Conservation (phyloP, 306 rosid species). For the Acacia crassicarpa region DNA sequence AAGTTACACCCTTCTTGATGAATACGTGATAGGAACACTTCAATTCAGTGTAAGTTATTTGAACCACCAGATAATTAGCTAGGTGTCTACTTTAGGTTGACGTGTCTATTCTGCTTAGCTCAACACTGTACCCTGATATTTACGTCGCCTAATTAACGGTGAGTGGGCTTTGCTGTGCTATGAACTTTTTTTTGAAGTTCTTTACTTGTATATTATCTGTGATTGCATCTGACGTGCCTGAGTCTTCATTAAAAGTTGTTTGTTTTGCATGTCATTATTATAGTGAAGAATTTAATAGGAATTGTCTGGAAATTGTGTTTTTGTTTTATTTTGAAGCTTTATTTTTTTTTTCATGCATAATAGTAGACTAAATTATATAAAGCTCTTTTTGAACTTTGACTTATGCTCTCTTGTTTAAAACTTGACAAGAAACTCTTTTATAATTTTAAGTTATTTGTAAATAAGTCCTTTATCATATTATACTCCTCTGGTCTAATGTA, state of each 20-base stretch:
- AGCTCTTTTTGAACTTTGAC: too few species aligned
- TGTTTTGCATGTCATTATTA: neutral
- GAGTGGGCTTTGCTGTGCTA: slow-evolving; percentile 23
- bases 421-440: too few species aligned
- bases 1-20: slow-evolving; percentile 28
- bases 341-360: neutral
- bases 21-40: slow-evolving; percentile 28
- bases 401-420: too few species aligned
- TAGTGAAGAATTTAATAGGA: neutral
- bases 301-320: neutral
- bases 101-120: slow-evolving; percentile 5
- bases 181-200: slow-evolving; percentile 21
- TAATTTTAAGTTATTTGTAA: too few species aligned
- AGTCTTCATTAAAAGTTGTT: neutral
- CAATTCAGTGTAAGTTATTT: slow-evolving; percentile 24
- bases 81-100: slow-evolving; percentile 18
- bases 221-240: neutral
- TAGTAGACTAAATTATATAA: too few species aligned
- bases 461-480: too few species aligned
- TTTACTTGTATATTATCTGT: neutral
- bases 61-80: slow-evolving; percentile 15
- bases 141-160: neutral
- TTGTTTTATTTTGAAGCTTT: slow-evolving; percentile 29
- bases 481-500: too few species aligned
- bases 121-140: slow-evolving; percentile 11